Percentiles rank a stretch among this genome's conserved stretches.
Conservation (phyloP, 2,329 filamentous ascomycete species). For the Apiospora phragmitis region DNA sequence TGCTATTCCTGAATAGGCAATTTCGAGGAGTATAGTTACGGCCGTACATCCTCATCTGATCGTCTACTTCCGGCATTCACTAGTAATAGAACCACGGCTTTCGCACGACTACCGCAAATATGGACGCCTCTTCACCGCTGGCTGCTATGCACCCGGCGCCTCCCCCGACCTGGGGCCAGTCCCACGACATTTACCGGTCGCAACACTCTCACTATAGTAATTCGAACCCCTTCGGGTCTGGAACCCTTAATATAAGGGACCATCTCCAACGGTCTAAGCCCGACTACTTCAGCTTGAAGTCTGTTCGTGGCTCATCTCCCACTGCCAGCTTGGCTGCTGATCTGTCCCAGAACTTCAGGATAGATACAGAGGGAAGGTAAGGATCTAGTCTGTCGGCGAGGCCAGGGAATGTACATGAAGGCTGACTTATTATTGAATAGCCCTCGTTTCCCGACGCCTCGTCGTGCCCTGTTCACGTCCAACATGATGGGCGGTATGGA, state of each 20-base stretch:
- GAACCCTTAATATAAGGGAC: conserved; percentile 79
- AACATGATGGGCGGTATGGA: conserved; percentile 63
- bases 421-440: conserved; percentile 44
- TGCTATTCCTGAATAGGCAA: conserved; percentile 24
- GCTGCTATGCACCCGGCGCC: conserved; percentile 85
- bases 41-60: conserved; percentile 24
- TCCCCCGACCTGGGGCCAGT: conserved; percentile 61
- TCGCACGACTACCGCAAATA: conserved; percentile 39
- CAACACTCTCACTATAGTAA: conserved; percentile 49
- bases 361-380: conserved; percentile 82
- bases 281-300: conserved; percentile 83
- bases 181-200: conserved; percentile 52
- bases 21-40: conserved; percentile 26
- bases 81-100: neutral
- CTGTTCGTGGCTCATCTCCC: conserved; percentile 82
- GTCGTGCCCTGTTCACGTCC: conserved; percentile 80
- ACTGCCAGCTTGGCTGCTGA: conserved; percentile 90
- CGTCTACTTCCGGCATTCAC: neutral
- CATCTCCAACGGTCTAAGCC: conserved; percentile 58
- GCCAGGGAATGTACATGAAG: conserved; percentile 25
- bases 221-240: conserved; percentile 55
- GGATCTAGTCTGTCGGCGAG: conserved; percentile 22
- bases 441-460: conserved; percentile 79
- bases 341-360: conserved; percentile 93
- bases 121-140: conserved; percentile 93